Conservation (phyloP, 768 basidiomycete species). For the Pleurotus tuber-regium region DNA sequence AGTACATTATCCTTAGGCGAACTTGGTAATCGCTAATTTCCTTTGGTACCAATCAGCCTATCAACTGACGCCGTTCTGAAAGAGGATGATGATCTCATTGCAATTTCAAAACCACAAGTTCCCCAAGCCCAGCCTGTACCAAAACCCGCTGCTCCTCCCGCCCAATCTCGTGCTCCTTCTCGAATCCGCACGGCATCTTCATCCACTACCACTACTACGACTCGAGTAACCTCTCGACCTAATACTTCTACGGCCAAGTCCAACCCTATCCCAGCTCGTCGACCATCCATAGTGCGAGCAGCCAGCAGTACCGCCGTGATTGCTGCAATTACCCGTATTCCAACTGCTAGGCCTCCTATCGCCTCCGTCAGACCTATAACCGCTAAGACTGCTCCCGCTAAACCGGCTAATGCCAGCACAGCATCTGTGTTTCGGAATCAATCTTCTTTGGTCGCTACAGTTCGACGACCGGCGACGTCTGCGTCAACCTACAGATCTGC, state of each 20-base stretch:
- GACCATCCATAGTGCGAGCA: neutral
- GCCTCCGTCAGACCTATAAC: neutral
- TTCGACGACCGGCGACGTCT: constrained; percentile 8
- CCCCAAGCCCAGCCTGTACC: neutral
- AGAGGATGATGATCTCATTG: constrained; percentile 26
- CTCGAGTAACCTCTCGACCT: neutral
- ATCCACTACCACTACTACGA: neutral
- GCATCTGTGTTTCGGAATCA: neutral
- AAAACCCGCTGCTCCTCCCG: neutral
- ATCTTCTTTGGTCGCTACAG: neutral
- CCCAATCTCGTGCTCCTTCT: neutral
- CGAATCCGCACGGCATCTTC: neutral
- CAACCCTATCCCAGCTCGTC: neutral
- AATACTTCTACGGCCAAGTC: neutral
- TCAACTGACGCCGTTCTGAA: neutral
- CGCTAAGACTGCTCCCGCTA: neutral
- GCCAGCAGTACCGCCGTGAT: neutral
- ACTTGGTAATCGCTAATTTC: constrained; percentile 26
- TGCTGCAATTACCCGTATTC: neutral
- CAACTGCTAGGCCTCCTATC: too few relatives aligned
- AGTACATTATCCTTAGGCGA: constrained; percentile 25
- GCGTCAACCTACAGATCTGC: constrained; percentile 6
- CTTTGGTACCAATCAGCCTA: constrained; percentile 20
- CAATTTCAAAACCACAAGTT: neutral
- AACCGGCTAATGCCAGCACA: neutral